Evolutionary conservation across 176 grass and related monocot species (phyloP).

Genomic region (Carex scoparia): DNA sequence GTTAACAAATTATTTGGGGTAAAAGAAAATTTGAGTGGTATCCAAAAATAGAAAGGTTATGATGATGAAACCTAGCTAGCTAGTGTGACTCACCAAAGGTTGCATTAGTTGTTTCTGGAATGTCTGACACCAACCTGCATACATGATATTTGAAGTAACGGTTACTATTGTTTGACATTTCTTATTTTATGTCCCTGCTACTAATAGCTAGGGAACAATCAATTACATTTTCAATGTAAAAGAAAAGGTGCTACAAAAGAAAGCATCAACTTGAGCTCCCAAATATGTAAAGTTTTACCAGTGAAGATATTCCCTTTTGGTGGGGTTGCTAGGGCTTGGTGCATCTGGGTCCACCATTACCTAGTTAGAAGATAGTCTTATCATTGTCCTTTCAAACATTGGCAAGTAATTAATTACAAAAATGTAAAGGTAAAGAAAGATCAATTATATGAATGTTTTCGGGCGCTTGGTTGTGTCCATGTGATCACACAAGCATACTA

Average conservation of each 20-base stretch:
- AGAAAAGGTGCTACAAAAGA: constrained; percentile 14
- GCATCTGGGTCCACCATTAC: constrained; percentile 97
- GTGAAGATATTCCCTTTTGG: constrained; percentile 84
- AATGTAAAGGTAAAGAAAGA: constrained; percentile 18
- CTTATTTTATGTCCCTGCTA: constrained; percentile 21
- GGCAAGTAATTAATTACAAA: not conserved
- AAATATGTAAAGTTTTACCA: constrained; percentile 61
- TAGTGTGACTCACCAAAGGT: constrained; percentile 64
- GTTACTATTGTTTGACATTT: constrained; percentile 20
- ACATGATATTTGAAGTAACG: constrained; percentile 32
- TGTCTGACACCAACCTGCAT: constrained; percentile 96
- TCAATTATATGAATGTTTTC: constrained; percentile 4
- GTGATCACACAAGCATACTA: not conserved
- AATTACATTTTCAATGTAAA: not conserved
- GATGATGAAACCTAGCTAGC: constrained; percentile 4
- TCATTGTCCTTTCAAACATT: constrained; percentile 25
- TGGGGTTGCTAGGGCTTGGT: constrained; percentile 93
- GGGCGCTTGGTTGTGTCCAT: constrained; percentile 1
- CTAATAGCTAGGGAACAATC: not conserved
- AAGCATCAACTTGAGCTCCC: constrained; percentile 20
- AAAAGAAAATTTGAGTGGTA: constrained; percentile 3
- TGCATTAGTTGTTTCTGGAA: constrained; percentile 81
- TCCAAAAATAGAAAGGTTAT: constrained; percentile 28
- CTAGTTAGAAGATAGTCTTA: constrained; percentile 47
- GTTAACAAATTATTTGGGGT: not conserved